A percentile compares a stretch with the other conserved stretches of the same genome.
Evolutionary conservation across 805 yeast genomes (phyloP).

Genomic region (Hanseniaspora meyeri): DNA sequence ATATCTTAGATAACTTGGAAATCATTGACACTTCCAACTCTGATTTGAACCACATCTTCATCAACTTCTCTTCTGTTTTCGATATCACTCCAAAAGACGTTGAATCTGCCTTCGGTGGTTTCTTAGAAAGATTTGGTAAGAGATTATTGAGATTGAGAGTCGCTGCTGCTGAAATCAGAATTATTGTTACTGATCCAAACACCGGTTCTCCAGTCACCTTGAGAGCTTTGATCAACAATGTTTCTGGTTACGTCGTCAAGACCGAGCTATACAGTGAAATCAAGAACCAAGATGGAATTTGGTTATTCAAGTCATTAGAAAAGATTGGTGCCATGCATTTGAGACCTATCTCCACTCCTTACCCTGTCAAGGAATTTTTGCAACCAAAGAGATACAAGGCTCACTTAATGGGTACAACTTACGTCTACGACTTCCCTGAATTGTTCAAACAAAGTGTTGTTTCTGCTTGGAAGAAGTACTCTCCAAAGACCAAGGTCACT

Average conservation of each 20-base stretch:
- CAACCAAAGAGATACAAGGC: constrained; percentile 99
- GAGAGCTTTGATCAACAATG: constrained; percentile 92
- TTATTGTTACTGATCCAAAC: constrained; percentile 79
- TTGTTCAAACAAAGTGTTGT: constrained; percentile 84
- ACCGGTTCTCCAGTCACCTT: constrained; percentile 88
- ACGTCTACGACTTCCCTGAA: constrained; percentile 98
- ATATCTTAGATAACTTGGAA: constrained; percentile 87
- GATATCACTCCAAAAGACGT: constrained; percentile 91
- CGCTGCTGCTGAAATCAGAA: constrained; percentile 94
- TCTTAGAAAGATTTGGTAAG: constrained; percentile 94
- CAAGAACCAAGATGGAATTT: constrained; percentile 81
- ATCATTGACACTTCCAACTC: constrained; percentile 89
- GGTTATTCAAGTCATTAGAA: constrained; percentile 94
- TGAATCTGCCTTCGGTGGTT: constrained; percentile 94
- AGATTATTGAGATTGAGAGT: constrained; percentile 93
- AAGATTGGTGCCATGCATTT: constrained; percentile 95
- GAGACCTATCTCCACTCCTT: constrained; percentile 89
- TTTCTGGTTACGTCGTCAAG: constrained; percentile 92
- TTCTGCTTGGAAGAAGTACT: constrained; percentile 68
- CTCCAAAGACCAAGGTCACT: constrained; percentile 47
- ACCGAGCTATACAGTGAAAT: constrained; percentile 91
- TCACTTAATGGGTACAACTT: constrained; percentile 95
- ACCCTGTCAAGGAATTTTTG: constrained; percentile 93
- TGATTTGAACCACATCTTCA: constrained; percentile 92
- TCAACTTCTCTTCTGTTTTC: constrained; percentile 92